These are phyloP conservation scores for Mortierella sp. DNA, from an alignment of 371 early-diverging fungal species.

Conservation along the genomic window DNA sequence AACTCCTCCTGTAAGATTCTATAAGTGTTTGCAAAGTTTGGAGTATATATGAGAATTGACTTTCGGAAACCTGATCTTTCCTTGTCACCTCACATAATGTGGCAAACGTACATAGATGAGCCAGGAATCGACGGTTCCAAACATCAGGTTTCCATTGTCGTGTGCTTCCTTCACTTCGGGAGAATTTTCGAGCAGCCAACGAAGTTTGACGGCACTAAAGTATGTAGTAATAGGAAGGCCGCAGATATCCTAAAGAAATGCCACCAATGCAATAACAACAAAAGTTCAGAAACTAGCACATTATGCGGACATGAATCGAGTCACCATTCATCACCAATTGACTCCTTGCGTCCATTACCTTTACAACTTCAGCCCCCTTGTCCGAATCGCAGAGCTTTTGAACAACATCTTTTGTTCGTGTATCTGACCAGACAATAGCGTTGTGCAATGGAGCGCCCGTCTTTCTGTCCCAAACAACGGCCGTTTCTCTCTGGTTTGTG, in stretches of 20 bases:
- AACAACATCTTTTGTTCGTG: constrained; percentile 86
- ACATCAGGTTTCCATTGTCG: constrained; percentile 74
- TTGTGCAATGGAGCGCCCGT: constrained; percentile 89
- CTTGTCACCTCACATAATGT: not conserved
- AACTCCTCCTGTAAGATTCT: constrained; percentile 87
- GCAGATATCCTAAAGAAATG: constrained; percentile 63
- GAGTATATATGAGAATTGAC: not conserved
- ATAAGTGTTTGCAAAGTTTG: not conserved
- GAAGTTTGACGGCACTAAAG: constrained; percentile 93
- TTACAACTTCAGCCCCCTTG: constrained; percentile 63
- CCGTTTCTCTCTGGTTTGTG: constrained; percentile 97
- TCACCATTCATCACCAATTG: not conserved
- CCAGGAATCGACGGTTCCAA: constrained; percentile 97
- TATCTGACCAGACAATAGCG: constrained; percentile 97
- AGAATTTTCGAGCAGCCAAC: constrained; percentile 93
- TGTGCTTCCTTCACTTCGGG: constrained; percentile 75
- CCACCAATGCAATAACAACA: not conserved
- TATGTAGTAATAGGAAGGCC: constrained; percentile 96
- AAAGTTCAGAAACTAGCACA: no score
- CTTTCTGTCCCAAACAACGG: constrained; percentile 88
- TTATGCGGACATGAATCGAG: not conserved
- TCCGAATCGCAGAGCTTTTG: constrained; percentile 66
- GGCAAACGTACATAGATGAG: constrained; percentile 77
- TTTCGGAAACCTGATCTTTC: not conserved
- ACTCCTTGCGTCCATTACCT: constrained; percentile 11